Percentiles rank a stretch among this genome's conserved stretches.
phyloP scores from a whole-genome alignment of 768 basidiomycete species.

The Mycena crocata region DNA sequence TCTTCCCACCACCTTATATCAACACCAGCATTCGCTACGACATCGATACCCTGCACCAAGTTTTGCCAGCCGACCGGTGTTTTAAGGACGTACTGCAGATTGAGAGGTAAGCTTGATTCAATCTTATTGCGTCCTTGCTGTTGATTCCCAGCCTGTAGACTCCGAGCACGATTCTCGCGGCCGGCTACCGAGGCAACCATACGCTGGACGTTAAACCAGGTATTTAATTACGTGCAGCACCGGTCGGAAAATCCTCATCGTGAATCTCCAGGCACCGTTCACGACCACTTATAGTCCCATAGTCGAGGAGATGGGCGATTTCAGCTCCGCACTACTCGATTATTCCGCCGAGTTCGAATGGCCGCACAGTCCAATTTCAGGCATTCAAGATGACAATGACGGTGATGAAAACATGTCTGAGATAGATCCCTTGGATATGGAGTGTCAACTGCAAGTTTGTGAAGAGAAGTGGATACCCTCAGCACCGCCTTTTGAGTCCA shows the following conservation, averaged over 20 bases:
- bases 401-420: too few species aligned
- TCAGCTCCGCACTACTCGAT: not conserved
- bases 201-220: not conserved
- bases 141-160: not conserved
- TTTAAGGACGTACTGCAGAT: not conserved
- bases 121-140: not conserved
- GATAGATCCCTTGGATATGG: too few species aligned
- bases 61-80: not conserved
- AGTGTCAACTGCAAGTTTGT: too few species aligned
- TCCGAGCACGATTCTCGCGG: not conserved
- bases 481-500: not conserved
- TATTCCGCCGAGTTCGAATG: not conserved
- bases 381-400: too few species aligned
- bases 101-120: not conserved
- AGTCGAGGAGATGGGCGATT: not conserved
- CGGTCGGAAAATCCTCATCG: not conserved
- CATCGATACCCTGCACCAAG: not conserved
- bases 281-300: not conserved
- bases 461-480: too few species aligned
- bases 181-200: slow-evolving; percentile 1
- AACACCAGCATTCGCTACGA: not conserved
- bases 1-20: not conserved
- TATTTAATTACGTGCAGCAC: not conserved
- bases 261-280: not conserved
- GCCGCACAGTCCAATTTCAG: not conserved